phyloP scores from a whole-genome alignment of 2,329 filamentous ascomycete species.

The Elsinoe arachidis region DNA sequence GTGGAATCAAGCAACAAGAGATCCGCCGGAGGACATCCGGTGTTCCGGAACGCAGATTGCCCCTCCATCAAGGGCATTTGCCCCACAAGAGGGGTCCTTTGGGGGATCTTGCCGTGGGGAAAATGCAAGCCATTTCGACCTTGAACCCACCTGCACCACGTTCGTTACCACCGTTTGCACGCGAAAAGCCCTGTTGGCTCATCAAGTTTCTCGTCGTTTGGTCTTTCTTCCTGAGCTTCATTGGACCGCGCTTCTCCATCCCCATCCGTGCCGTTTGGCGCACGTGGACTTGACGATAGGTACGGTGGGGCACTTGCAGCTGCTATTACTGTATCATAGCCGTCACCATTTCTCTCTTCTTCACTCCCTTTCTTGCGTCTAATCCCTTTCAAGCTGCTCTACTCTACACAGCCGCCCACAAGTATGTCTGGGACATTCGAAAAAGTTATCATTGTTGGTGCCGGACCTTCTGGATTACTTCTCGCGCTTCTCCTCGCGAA shows the following conservation, averaged over 20 bases:
- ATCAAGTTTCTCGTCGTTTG: not conserved
- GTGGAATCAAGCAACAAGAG: not conserved
- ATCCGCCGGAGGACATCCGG: not conserved
- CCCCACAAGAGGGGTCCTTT: not conserved
- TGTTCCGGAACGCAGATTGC: not conserved
- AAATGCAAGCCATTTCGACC: not conserved
- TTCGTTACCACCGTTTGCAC: not conserved
- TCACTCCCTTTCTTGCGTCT: not conserved
- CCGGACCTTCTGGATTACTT: constrained; percentile 34
- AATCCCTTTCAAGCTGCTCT: not conserved
- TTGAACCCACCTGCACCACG: constrained; percentile 1
- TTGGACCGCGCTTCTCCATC: not conserved
- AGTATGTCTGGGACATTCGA: constrained; percentile 1
- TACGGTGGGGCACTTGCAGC: not conserved
- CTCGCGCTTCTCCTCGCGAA: constrained; percentile 32
- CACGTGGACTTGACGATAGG: not conserved
- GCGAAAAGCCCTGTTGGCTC: not conserved
- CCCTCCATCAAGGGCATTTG: not conserved
- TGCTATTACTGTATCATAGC: not conserved
- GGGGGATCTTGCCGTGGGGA: not conserved
- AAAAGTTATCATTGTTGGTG: constrained; percentile 31
- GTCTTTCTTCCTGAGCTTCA: not conserved
- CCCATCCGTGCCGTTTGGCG: not conserved
- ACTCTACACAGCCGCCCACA: not conserved
- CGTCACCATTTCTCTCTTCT: not conserved